These are phyloP conservation scores for Metarhizium humberi DNA, from an alignment of 2,329 filamentous ascomycete species.

Conservation along the genomic window DNA sequence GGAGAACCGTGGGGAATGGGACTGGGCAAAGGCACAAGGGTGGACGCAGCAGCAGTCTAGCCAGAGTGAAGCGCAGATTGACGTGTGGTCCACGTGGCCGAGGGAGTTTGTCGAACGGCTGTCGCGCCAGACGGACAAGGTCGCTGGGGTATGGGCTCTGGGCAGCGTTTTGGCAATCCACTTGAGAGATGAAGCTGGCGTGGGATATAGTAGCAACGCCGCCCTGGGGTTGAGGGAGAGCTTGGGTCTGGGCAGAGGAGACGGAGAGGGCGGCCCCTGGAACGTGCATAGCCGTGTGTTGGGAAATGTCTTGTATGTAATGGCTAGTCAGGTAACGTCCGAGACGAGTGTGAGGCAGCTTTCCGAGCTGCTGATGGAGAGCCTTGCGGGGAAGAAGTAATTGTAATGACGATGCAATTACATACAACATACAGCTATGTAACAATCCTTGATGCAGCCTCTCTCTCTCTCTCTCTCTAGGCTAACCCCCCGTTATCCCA, in stretches of 20 bases:
- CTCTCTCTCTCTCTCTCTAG: too few relatives aligned
- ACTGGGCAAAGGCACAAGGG: constrained; percentile 41
- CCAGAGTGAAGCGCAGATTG: not conserved
- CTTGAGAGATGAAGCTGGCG: constrained; percentile 29
- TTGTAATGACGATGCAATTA: not conserved
- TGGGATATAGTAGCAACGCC: constrained; percentile 38
- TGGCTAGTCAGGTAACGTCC: constrained; percentile 40
- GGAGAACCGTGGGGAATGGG: constrained; percentile 48
- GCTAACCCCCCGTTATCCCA: too few relatives aligned
- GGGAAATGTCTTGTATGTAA: constrained; percentile 50
- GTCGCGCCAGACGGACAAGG: constrained; percentile 40
- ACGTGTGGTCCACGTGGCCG: constrained; percentile 64
- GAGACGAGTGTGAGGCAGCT: constrained; percentile 20
- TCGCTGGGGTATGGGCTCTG: constrained; percentile 62
- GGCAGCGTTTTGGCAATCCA: constrained; percentile 66
- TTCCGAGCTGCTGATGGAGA: constrained; percentile 7
- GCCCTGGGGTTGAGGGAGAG: constrained; percentile 32
- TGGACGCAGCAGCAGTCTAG: constrained; percentile 8
- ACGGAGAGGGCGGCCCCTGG: constrained; percentile 24
- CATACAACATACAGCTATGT: too few relatives aligned
- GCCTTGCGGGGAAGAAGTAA: not conserved
- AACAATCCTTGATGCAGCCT: too few relatives aligned
- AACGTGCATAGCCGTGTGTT: constrained; percentile 46
- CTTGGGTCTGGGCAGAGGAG: constrained; percentile 15
- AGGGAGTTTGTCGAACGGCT: constrained; percentile 46